These are phyloP conservation scores for Oropetium thomaeum DNA, from an alignment of 176 grass and related monocot species.

Conservation along the genomic window DNA sequence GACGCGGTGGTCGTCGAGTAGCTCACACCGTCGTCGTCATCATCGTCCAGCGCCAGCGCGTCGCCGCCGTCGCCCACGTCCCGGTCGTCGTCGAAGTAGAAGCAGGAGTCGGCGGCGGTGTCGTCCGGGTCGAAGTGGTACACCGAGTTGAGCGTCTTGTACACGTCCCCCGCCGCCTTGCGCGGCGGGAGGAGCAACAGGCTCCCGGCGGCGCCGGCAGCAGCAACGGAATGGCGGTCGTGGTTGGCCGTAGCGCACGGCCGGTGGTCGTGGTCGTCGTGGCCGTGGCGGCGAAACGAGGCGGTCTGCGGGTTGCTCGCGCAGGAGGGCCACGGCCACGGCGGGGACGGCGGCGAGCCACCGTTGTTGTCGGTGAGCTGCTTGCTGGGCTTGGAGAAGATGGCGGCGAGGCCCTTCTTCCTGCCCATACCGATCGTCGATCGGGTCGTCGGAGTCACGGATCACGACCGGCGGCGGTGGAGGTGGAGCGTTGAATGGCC, in stretches of 20 bases:
- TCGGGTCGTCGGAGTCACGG: not conserved
- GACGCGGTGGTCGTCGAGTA: slow-evolving; percentile 26
- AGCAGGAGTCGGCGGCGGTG: not conserved
- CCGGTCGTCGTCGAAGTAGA: not conserved
- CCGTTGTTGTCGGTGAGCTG: not conserved
- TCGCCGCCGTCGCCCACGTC: not conserved
- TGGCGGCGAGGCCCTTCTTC: slow-evolving; percentile 61
- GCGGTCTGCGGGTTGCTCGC: slow-evolving; percentile 49
- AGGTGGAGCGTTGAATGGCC: not conserved
- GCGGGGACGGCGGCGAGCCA: not conserved
- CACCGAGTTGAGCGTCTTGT: slow-evolving; percentile 60
- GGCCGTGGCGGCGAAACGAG: slow-evolving; percentile 55
- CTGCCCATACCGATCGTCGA: slow-evolving; percentile 15
- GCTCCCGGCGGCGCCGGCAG: not conserved
- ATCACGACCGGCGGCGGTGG: no score
- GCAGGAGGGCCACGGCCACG: slow-evolving; percentile 59
- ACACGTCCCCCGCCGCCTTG: slow-evolving; percentile 33
- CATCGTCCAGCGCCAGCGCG: not conserved
- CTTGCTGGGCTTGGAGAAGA: slow-evolving; percentile 60
- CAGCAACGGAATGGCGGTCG: not conserved
- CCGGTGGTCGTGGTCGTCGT: not conserved
- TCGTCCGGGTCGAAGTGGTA: slow-evolving; percentile 51
- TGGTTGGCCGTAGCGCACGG: slow-evolving; percentile 15
- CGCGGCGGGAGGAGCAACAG: slow-evolving; percentile 20
- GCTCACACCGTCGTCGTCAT: not conserved